These are phyloP conservation scores for Fusarium sp. DNA, from an alignment of 2,329 filamentous ascomycete species.

Conservation along the genomic window DNA sequence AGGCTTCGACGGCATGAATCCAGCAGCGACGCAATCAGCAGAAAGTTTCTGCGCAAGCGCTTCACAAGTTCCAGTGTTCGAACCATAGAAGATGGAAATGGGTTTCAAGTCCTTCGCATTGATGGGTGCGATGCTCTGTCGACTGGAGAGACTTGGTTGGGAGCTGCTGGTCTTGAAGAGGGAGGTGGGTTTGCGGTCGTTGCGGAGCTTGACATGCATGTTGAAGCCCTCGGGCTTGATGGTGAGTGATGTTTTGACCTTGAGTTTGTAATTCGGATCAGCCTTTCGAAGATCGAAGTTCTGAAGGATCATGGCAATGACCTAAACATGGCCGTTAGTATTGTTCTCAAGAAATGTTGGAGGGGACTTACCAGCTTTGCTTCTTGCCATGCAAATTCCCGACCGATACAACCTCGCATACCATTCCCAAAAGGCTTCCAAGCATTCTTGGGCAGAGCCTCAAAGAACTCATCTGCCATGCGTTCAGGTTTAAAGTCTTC, in stretches of 20 bases:
- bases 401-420: conserved; percentile 8
- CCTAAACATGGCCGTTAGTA: not conserved
- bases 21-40: conserved; percentile 10
- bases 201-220: conserved; percentile 9
- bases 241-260: not conserved
- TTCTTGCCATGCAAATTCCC: conserved; percentile 13
- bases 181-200: not conserved
- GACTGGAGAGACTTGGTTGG: not conserved
- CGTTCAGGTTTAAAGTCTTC: conserved; percentile 9
- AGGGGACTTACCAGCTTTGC: not conserved
- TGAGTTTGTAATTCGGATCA: conserved; percentile 9
- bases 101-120: conserved; percentile 1
- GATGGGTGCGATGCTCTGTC: not conserved
- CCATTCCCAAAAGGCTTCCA: conserved; percentile 18
- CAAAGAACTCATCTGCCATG: conserved; percentile 8
- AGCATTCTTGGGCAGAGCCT: conserved; percentile 7
- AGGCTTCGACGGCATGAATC: not conserved
- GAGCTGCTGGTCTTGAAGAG: conserved; percentile 7
- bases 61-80: conserved; percentile 8
- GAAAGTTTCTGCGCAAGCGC: not conserved
- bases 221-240: conserved; percentile 3
- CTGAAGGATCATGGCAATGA: conserved; percentile 2
- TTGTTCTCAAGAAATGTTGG: accelerated
- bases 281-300: conserved; percentile 4
- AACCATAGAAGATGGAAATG: conserved; percentile 3